Percentiles rank a stretch among this genome's conserved stretches.
Evolutionary conservation across 176 grass and related monocot species (phyloP).

Genomic region (Aegilops tauschii): DNA sequence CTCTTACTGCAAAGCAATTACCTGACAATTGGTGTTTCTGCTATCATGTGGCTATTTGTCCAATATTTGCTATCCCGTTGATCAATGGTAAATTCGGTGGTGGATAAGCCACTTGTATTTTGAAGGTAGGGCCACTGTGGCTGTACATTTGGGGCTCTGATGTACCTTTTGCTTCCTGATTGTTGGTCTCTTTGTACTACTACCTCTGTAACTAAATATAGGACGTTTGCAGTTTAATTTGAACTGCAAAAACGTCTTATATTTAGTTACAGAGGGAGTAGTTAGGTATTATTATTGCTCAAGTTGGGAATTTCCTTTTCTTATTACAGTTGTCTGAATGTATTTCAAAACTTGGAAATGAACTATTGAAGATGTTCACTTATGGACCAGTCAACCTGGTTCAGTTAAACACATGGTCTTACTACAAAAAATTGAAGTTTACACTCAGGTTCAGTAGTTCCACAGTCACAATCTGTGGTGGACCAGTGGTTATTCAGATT

Average conservation of each 20-base stretch:
- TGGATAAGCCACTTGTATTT: conserved; percentile 15
- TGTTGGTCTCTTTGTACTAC: not conserved
- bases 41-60: not conserved
- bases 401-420: conserved; percentile 12
- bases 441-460: conserved; percentile 2
- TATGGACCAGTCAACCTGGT: not conserved
- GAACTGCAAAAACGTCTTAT: no score
- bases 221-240: no score
- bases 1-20: not conserved
- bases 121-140: not conserved
- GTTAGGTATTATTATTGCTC: not conserved
- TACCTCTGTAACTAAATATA: no score
- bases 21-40: not conserved
- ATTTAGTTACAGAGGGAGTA: no score
- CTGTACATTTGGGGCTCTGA: not conserved
- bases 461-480: not conserved
- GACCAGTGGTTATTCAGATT: conserved; percentile 10
- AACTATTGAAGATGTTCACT: conserved; percentile 9
- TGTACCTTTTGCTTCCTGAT: not conserved
- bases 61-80: not conserved
- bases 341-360: not conserved
- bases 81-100: not conserved
- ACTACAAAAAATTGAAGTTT: conserved; percentile 6
- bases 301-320: not conserved
- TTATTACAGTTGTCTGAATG: not conserved